Evolutionary conservation across 306 rosid genomes (phyloP), one percentile per base, ranked within the genome.

Genomic region (Vigna hirtella): DNA sequence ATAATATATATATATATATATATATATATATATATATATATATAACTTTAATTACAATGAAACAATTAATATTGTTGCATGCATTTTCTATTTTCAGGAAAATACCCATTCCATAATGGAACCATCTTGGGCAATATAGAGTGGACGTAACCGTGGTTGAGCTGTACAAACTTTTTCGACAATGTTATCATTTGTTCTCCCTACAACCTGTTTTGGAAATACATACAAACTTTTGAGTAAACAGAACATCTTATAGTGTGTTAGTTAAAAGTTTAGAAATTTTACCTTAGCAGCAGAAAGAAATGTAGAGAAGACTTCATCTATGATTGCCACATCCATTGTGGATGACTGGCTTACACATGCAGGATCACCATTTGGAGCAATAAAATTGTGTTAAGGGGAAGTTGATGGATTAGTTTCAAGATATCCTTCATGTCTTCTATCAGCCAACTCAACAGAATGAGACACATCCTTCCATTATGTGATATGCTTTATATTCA

Each of bases 331-430:
- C 57, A 87, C 82, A 79, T 92, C 95, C 97, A 92, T 92, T 57
- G 95, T 92, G 69, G 97, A 66, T 51, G 95, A 92, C 80, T 82
- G 82, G 86, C 93, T 88, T 67, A 92, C 97, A 56, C 91, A 76
- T 77, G 97, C 97, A 52, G 73, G 91, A 83, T 92, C 84, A 50
- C 93, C 91, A 38, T 87, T 88, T 61, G 94, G 88, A 71, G 97
- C 88, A 52, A 79, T 73, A 69, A 91, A 91, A 82, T 52, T 57
- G 78, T 92, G 97, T 59, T 92, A 95, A 6, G 97, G 97, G 62
- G 97, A 92, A 73, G 97, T 92, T 65, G 97, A 92, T 34, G 97
- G 97, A 61, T 92, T 92, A 13, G 97, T 92, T 86, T 92, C 87
- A 13, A 90, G 82, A 79, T 65, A 88, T 78, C 88, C 95, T 28